These are phyloP conservation scores for Candida dajiaensis DNA, from an alignment of 805 yeast species.

Conservation along the genomic window DNA sequence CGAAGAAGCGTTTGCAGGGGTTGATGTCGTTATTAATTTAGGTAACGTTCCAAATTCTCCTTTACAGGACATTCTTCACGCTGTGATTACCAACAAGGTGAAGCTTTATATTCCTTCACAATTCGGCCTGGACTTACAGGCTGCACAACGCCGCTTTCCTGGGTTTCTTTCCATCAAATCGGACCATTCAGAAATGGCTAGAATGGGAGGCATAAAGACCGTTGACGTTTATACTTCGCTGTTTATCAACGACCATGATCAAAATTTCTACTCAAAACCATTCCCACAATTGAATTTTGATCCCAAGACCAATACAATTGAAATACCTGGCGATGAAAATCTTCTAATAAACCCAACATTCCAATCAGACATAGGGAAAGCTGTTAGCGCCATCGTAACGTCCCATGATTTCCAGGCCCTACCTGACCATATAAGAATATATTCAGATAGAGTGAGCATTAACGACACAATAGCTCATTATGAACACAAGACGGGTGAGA, in stretches of 20 bases:
- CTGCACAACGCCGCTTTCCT: conserved; percentile 26
- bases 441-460: conserved; percentile 34
- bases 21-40: conserved; percentile 46
- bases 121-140: conserved; percentile 43
- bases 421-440: conserved; percentile 41
- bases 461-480: conserved; percentile 35
- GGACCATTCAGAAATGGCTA: conserved; percentile 31
- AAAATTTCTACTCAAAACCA: conserved; percentile 17
- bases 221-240: conserved; percentile 36
- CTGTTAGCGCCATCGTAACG: neutral
- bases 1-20: conserved; percentile 37
- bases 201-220: conserved; percentile 39
- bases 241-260: conserved; percentile 29
- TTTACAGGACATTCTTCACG: conserved; percentile 31
- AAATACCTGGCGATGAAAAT: conserved; percentile 4
- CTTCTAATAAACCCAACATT: neutral
- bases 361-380: neutral
- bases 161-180: conserved; percentile 29
- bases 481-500: conserved; percentile 22
- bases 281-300: conserved; percentile 33
- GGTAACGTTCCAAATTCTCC: conserved; percentile 26
- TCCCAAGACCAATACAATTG: conserved; percentile 28
- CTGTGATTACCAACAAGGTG: conserved; percentile 36
- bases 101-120: conserved; percentile 53
- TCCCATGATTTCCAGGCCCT: conserved; percentile 12